phyloP scores from a whole-genome alignment of 768 basidiomycete genomes.

The Boletus edulis region DNA sequence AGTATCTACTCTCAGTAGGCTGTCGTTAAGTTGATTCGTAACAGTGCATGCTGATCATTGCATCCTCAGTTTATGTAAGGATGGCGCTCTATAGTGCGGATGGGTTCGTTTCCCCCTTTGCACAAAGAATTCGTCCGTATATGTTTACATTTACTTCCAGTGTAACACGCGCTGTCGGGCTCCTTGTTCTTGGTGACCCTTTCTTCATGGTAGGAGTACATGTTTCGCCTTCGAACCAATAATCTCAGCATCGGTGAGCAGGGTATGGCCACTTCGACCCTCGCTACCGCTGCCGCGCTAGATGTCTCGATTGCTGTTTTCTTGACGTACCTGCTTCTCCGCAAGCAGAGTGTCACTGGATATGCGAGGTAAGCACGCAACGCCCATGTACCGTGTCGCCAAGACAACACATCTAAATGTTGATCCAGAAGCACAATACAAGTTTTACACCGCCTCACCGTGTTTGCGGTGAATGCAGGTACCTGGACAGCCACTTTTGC shows the following conservation, averaged over 20 bases:
- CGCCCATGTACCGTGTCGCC: too few species aligned
- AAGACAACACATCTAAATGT: too few species aligned
- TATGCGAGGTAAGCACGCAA: background rate
- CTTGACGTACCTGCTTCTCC: conserved; percentile 7
- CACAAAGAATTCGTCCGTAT: background rate
- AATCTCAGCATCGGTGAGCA: background rate
- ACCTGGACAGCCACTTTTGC: too few species aligned
- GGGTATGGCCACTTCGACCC: background rate
- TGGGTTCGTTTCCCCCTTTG: conserved; percentile 3
- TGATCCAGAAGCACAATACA: too few species aligned
- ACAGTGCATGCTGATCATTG: background rate
- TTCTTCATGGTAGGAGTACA: conserved; percentile 1
- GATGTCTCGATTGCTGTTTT: conserved; percentile 7
- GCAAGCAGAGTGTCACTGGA: background rate
- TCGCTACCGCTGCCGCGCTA: background rate
- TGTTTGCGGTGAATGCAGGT: too few species aligned
- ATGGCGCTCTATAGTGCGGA: conserved; percentile 2
- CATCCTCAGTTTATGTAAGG: conserved; percentile 1
- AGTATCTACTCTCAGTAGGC: conserved; percentile 4
- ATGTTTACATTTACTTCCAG: background rate
- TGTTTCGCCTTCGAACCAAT: background rate
- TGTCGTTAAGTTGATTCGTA: background rate
- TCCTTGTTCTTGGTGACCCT: background rate
- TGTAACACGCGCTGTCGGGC: background rate
- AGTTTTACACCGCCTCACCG: too few species aligned